A percentile compares a stretch with the other conserved stretches of the same genome.
These are phyloP conservation scores for Lipomyces oligophaga DNA, from an alignment of 805 yeast genomes.

Conservation along the genomic window DNA sequence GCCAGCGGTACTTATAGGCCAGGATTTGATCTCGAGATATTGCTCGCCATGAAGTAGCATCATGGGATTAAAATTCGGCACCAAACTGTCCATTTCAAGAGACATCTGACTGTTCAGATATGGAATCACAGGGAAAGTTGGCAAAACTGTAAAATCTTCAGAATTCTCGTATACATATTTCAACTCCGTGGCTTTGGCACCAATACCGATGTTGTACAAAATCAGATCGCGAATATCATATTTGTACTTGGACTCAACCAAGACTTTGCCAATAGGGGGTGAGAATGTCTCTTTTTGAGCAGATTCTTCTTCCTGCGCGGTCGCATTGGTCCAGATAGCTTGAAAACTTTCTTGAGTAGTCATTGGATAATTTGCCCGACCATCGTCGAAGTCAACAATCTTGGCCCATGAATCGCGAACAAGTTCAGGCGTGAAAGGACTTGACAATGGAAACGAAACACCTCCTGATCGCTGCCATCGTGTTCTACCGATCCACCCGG, in stretches of 20 bases:
- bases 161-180: slow-evolving; percentile 75
- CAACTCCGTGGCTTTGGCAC: slow-evolving; percentile 74
- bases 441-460: slow-evolving; percentile 50
- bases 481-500: slow-evolving; percentile 93
- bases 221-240: slow-evolving; percentile 43
- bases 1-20: slow-evolving; percentile 64
- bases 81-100: slow-evolving; percentile 53
- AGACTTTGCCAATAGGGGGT: slow-evolving; percentile 40
- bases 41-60: slow-evolving; percentile 93
- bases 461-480: slow-evolving; percentile 95
- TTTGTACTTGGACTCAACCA: slow-evolving; percentile 8
- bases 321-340: slow-evolving; percentile 59
- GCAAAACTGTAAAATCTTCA: slow-evolving; percentile 75
- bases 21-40: slow-evolving; percentile 68
- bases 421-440: slow-evolving; percentile 59
- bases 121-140: slow-evolving; percentile 87
- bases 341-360: slow-evolving; percentile 72
- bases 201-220: slow-evolving; percentile 84
- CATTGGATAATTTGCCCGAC: slow-evolving; percentile 53
- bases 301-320: slow-evolving; percentile 33
- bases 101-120: slow-evolving; percentile 58
- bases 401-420: slow-evolving; percentile 63
- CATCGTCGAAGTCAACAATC: slow-evolving; percentile 59
- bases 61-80: slow-evolving; percentile 85
- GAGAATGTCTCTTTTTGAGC: slow-evolving; percentile 32